Evolutionary conservation across 768 basidiomycete genomes (phyloP).

Genomic region (Leucocoprinus sp.): DNA sequence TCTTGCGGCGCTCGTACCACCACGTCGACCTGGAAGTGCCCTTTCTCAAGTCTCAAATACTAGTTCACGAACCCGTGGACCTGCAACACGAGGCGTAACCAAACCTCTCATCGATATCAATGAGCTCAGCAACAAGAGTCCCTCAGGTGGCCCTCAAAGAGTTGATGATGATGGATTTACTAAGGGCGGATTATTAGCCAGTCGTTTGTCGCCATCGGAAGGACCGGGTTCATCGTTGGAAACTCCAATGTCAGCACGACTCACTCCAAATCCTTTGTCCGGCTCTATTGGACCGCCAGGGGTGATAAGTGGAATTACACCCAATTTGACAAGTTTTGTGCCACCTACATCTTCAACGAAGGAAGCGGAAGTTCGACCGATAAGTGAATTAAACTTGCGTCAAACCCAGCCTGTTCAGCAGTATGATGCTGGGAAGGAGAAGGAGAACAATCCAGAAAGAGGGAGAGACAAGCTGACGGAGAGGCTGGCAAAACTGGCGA

Average conservation of each 20-base stretch:
- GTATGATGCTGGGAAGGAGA: constrained; percentile 2
- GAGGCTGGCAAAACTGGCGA: constrained; percentile 32
- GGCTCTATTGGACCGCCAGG: background rate
- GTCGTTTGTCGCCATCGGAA: background rate
- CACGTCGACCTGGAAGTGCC: constrained; percentile 61
- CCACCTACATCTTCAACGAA: constrained; percentile 27
- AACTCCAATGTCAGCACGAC: constrained; percentile 18
- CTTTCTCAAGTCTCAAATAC: constrained; percentile 32
- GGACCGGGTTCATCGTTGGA: constrained; percentile 11
- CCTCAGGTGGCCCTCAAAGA: background rate
- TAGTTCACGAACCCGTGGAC: constrained; percentile 18
- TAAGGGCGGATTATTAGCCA: constrained; percentile 1
- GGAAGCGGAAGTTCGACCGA: constrained; percentile 11
- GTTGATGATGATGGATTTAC: constrained; percentile 4
- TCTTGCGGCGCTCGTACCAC: constrained; percentile 51
- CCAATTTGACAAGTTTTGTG: constrained; percentile 25
- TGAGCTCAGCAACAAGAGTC: constrained; percentile 25
- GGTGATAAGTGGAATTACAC: constrained; percentile 24
- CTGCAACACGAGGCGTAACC: constrained; percentile 9
- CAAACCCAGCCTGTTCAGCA: background rate
- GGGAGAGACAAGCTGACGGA: constrained; percentile 34
- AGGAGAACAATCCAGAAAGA: constrained; percentile 17
- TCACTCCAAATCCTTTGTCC: constrained; percentile 8
- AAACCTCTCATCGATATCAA: constrained; percentile 49
- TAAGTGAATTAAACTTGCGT: background rate